Conservation (phyloP, 2,329 filamentous ascomycete species). For the Domatiomyces catenatus region DNA sequence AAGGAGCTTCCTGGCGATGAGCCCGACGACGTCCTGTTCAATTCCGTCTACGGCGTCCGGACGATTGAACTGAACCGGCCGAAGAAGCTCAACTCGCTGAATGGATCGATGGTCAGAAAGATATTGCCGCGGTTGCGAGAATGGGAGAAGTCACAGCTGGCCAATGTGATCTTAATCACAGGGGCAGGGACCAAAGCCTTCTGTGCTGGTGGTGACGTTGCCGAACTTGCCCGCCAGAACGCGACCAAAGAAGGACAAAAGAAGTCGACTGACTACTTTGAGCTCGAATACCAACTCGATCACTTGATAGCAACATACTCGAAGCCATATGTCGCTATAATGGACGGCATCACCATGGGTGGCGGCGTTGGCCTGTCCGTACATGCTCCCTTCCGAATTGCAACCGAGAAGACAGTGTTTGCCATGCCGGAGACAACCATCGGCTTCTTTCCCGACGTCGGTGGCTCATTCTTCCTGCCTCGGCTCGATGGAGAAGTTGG, state of each 20-base stretch:
- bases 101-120: slow-evolving; percentile 88
- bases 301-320: slow-evolving; percentile 85
- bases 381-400: slow-evolving; percentile 90
- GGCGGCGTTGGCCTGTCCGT: slow-evolving; percentile 88
- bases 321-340: slow-evolving; percentile 88
- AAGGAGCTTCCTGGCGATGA: slow-evolving; percentile 54
- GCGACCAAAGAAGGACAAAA: slow-evolving; percentile 53
- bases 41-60: slow-evolving; percentile 72
- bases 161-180: slow-evolving; percentile 84
- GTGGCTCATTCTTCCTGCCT: slow-evolving; percentile 88
- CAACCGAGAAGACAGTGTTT: slow-evolving; percentile 87
- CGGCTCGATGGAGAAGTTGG: slow-evolving; percentile 74
- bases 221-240: slow-evolving; percentile 61
- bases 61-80: slow-evolving; percentile 91
- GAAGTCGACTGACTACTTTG: slow-evolving; percentile 73
- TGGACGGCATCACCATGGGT: slow-evolving; percentile 98
- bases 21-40: slow-evolving; percentile 83
- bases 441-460: slow-evolving; percentile 96
- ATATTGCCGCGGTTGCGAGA: slow-evolving; percentile 78
- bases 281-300: slow-evolving; percentile 86
- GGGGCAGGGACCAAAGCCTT: slow-evolving; percentile 73
- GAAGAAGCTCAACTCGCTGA: slow-evolving; percentile 78
- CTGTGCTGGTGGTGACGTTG: slow-evolving; percentile 87
- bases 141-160: slow-evolving; percentile 89
- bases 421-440: slow-evolving; percentile 98